Evolutionary conservation across 1,284 basidiomycete species (phyloP).

Genomic region (Microstroma glucosiphilum): DNA sequence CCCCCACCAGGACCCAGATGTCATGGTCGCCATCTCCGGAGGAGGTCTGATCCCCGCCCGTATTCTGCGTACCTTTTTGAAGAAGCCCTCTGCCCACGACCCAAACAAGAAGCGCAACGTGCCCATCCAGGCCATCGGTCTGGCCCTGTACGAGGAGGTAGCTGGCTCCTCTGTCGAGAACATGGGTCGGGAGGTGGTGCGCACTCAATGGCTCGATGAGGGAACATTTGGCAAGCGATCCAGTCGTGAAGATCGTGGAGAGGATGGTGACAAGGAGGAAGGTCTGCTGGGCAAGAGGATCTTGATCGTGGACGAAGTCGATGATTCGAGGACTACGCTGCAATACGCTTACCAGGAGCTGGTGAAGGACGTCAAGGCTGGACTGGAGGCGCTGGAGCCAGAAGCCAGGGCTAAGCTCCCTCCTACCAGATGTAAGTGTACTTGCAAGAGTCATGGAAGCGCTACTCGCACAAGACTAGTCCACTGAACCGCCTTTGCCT

Average conservation of each 20-base stretch:
- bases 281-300: constrained; percentile 50
- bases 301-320: constrained; percentile 50
- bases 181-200: constrained; percentile 46
- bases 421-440: constrained; percentile 31
- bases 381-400: constrained; percentile 30
- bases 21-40: constrained; percentile 42
- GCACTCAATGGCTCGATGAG: constrained; percentile 50
- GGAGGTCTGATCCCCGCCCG: constrained; percentile 50
- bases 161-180: constrained; percentile 19
- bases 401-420: constrained; percentile 36
- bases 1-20: constrained; percentile 9
- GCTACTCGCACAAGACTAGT: background rate
- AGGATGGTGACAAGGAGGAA: constrained; percentile 37
- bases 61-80: constrained; percentile 48
- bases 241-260: constrained; percentile 18
- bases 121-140: constrained; percentile 49
- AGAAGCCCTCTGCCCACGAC: constrained; percentile 35
- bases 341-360: constrained; percentile 50
- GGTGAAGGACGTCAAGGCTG: constrained; percentile 41
- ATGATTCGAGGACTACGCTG: constrained; percentile 48
- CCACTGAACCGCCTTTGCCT: background rate
- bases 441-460: background rate
- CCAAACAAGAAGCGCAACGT: constrained; percentile 45
- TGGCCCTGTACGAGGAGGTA: constrained; percentile 49
- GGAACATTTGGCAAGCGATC: constrained; percentile 15